These are phyloP conservation scores for Phytophthora citrophthora DNA, from an alignment of 352 stramenopile species.

Conservation along the genomic window DNA sequence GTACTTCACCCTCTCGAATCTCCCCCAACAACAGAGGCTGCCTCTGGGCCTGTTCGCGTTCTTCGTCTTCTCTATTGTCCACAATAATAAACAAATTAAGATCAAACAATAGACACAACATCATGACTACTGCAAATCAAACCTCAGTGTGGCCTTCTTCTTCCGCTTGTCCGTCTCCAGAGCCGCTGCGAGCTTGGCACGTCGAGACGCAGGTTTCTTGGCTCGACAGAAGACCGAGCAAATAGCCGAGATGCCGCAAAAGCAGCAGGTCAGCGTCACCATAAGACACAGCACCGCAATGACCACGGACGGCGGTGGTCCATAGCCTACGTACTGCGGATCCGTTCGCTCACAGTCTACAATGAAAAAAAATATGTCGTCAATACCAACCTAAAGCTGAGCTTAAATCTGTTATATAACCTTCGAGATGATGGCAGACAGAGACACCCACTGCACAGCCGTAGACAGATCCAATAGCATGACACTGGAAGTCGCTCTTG, in stretches of 20 bases:
- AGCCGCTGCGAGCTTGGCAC: conserved; percentile 20
- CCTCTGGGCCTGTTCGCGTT: conserved; percentile 41
- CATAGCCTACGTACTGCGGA: conserved; percentile 85
- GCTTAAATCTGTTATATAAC: conserved; percentile 21
- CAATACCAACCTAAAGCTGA: not conserved
- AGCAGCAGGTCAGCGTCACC: conserved; percentile 83
- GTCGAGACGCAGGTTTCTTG: conserved; percentile 27
- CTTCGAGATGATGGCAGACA: conserved; percentile 83
- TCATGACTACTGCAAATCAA: not conserved
- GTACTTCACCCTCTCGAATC: conserved; percentile 55
- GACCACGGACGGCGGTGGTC: conserved; percentile 79
- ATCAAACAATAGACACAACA: not conserved
- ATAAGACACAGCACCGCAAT: conserved; percentile 86
- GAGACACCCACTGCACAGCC: conserved; percentile 78
- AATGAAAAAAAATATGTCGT: not conserved
- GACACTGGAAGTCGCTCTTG: conserved; percentile 84
- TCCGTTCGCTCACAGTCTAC: conserved; percentile 76
- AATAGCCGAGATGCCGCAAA: conserved; percentile 78
- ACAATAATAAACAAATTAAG: not conserved
- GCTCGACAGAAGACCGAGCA: conserved; percentile 73
- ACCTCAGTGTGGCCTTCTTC: conserved; percentile 39
- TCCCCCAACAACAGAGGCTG: conserved; percentile 63
- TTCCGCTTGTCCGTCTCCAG: conserved; percentile 34
- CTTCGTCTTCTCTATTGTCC: conserved; percentile 40
- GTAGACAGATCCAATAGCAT: conserved; percentile 69